phyloP scores from a whole-genome alignment of 2,329 filamentous ascomycete species.

The Basipetospora sp. region DNA sequence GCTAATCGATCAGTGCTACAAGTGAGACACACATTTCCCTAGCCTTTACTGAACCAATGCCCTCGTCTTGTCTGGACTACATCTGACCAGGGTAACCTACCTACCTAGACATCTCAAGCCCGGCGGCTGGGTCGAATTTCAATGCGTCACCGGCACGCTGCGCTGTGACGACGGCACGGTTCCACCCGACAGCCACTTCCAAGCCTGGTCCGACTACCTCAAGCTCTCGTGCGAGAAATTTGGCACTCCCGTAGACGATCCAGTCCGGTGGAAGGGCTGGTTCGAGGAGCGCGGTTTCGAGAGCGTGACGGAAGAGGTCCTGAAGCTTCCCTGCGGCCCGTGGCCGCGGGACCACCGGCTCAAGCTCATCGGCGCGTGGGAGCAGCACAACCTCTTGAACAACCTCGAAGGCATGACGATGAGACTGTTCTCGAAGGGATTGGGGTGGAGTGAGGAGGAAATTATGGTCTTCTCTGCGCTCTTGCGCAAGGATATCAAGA shows the following conservation, averaged over 20 bases:
- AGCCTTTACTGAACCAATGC: no score
- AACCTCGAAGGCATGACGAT: conserved; percentile 23
- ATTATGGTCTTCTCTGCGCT: conserved; percentile 20
- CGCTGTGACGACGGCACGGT: conserved; percentile 18
- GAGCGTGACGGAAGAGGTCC: conserved; percentile 11
- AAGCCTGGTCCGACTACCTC: conserved; percentile 16
- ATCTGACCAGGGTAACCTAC: conserved; percentile 27
- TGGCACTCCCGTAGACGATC: conserved; percentile 16
- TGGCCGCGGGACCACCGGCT: conserved; percentile 31
- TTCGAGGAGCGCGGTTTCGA: conserved; percentile 15
- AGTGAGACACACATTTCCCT: conserved; percentile 9
- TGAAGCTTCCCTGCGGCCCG: conserved; percentile 25
- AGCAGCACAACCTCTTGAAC: conserved; percentile 19
- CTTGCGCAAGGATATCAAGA: conserved; percentile 20
- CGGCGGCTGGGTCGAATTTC: conserved; percentile 30
- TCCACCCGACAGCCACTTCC: conserved; percentile 13
- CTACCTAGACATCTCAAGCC: conserved; percentile 35
- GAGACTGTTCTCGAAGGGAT: conserved; percentile 21
- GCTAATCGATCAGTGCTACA: conserved; percentile 21
- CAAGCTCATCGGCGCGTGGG: conserved; percentile 30
- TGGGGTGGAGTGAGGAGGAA: conserved; percentile 22
- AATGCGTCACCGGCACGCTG: conserved; percentile 25
- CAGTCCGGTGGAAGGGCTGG: conserved; percentile 11
- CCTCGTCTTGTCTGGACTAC: no score
- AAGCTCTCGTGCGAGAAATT: conserved; percentile 16